A percentile compares a stretch with the other conserved stretches of the same genome.
These are phyloP conservation scores for Pyropia haitanensis DNA, from an alignment of 23 red algal genomes.

Conservation along the genomic window DNA sequence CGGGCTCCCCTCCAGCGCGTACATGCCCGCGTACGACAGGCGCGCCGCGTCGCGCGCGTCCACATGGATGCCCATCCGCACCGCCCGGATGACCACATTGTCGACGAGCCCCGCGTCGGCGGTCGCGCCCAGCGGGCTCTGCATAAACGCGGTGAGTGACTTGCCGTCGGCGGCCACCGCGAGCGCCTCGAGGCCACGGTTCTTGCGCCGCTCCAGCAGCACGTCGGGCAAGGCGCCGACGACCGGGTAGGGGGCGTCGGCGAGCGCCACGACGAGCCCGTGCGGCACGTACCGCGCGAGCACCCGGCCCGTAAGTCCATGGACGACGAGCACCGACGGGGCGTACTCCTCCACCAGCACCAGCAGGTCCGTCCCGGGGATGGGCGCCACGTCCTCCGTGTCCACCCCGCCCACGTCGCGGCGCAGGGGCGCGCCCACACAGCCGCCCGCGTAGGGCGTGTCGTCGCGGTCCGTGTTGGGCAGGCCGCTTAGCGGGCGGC, in stretches of 20 bases:
- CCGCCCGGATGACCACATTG: conserved; percentile 42
- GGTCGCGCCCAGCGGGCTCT: conserved; percentile 29
- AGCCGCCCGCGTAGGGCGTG: conserved; percentile 34
- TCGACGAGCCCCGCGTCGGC: conserved; percentile 7
- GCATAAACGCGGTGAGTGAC: conserved; percentile 38
- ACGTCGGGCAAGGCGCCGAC: conserved; percentile 33
- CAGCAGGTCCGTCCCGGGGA: conserved; percentile 21
- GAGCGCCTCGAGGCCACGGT: conserved; percentile 57
- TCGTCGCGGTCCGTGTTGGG: conserved; percentile 40
- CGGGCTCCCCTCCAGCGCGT: conserved; percentile 26
- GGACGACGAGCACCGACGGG: conserved; percentile 43
- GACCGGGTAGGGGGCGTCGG: conserved; percentile 10
- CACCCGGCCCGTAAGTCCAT: conserved; percentile 15
- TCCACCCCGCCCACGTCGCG: conserved; percentile 38
- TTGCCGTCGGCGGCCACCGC: conserved; percentile 21
- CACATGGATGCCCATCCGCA: conserved; percentile 4
- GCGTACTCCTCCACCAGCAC: conserved; percentile 66
- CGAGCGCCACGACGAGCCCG: background rate
- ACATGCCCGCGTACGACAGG: conserved; percentile 17
- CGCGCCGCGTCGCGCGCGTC: background rate
- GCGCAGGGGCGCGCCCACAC: conserved; percentile 12
- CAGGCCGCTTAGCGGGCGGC: conserved; percentile 20
- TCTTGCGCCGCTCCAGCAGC: conserved; percentile 25
- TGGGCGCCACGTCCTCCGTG: conserved; percentile 40
- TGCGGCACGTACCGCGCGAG: conserved; percentile 43